A percentile compares a stretch with the other conserved stretches of the same genome.
Conservation (phyloP, 1,139 yeast genomes). For the Suhomyces atakaporum region DNA sequence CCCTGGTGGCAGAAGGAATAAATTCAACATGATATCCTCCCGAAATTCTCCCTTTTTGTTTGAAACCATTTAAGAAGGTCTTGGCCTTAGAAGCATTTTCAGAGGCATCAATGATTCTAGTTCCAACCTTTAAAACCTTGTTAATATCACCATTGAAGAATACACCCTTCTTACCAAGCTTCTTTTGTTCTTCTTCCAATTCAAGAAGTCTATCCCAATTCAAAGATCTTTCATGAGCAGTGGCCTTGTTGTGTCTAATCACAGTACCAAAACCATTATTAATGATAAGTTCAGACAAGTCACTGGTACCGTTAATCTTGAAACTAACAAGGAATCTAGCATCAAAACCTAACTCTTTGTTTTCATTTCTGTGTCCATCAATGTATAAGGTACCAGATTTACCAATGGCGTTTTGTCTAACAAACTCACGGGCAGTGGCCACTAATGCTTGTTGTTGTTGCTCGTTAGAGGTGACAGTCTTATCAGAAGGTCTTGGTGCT, state of each 20-base stretch:
- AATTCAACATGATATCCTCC: constrained; percentile 68
- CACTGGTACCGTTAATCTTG: constrained; percentile 44
- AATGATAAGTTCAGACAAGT: constrained; percentile 65
- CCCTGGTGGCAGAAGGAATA: constrained; percentile 66
- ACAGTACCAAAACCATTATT: constrained; percentile 76
- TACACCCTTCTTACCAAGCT: constrained; percentile 59
- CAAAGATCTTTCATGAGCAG: constrained; percentile 65
- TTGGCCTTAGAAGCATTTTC: constrained; percentile 72
- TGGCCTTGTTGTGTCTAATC: constrained; percentile 73
- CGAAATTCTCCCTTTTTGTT: constrained; percentile 62
- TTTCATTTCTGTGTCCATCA: constrained; percentile 66
- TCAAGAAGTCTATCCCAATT: constrained; percentile 79
- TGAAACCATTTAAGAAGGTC: constrained; percentile 70
- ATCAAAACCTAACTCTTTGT: constrained; percentile 57
- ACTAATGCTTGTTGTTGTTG: constrained; percentile 51
- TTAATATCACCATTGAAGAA: constrained; percentile 49
- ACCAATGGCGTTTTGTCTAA: constrained; percentile 68
- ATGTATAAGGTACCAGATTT: constrained; percentile 60
- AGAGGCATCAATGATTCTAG: constrained; percentile 76
- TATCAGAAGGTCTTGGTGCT: constrained; percentile 67
- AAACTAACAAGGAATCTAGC: constrained; percentile 65
- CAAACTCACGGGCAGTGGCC: constrained; percentile 70
- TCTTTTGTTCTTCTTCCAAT: constrained; percentile 63
- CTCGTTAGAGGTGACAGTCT: constrained; percentile 47
- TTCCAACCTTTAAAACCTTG: constrained; percentile 52